Evolutionary conservation across 192 early-diverging fungal genomes (phyloP).

Genomic region (Umbelopsis sp.): DNA sequence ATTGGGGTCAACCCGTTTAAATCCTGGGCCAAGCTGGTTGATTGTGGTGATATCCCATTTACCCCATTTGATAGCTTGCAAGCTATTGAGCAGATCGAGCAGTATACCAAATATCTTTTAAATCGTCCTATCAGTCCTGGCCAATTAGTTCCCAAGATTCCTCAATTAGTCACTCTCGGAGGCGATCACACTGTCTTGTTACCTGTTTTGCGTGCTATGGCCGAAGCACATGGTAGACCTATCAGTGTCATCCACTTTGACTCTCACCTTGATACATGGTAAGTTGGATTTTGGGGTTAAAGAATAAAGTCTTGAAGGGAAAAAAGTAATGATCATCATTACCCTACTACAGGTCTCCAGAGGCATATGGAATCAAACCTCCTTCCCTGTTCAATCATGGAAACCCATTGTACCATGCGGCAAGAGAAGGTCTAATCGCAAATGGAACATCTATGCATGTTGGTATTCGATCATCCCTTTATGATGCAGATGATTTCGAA

Average conservation of each 20-base stretch:
- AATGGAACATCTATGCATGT: constrained; percentile 46
- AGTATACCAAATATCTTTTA: constrained; percentile 24
- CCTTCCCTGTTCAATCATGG: constrained; percentile 38
- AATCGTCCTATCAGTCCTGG: constrained; percentile 17
- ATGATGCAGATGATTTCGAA: constrained; percentile 38
- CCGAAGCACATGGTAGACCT: constrained; percentile 19
- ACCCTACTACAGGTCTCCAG: constrained; percentile 13
- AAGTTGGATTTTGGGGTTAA: not conserved
- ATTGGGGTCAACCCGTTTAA: constrained; percentile 31
- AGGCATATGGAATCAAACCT: constrained; percentile 31
- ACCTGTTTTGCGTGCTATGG: constrained; percentile 31
- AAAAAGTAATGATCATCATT: not conserved
- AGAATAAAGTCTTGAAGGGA: not conserved
- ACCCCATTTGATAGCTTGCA: constrained; percentile 34
- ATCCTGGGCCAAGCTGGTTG: constrained; percentile 34
- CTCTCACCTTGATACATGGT: constrained; percentile 38
- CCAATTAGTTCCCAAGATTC: constrained; percentile 8
- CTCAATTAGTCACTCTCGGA: constrained; percentile 31
- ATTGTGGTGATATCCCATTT: constrained; percentile 39
- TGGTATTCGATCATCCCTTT: constrained; percentile 42
- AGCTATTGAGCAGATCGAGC: constrained; percentile 31
- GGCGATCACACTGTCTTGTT: constrained; percentile 37
- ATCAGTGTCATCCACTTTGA: constrained; percentile 39
- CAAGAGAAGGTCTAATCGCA: constrained; percentile 37
- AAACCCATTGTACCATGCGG: constrained; percentile 43